Percentiles rank a stretch among this genome's conserved stretches.
Evolutionary conservation across 441 rosid genomes (phyloP).

Genomic region (Syzygium syzygioides): DNA sequence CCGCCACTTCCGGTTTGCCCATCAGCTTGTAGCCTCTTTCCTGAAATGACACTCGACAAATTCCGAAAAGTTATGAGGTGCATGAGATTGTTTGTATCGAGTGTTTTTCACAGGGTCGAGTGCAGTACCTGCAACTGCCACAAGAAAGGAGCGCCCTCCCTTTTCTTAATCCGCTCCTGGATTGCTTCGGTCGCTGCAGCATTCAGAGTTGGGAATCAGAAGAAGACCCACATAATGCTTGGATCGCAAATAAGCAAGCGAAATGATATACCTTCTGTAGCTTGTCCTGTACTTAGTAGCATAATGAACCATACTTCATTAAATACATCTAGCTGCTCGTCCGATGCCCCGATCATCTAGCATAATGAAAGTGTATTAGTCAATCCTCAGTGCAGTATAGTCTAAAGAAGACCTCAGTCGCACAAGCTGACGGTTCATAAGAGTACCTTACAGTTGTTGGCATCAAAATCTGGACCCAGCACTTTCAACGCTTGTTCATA

Average conservation of each 20-base stretch:
- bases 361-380: not conserved
- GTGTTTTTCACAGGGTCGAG: not conserved
- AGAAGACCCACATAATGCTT: not conserved
- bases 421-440: not conserved
- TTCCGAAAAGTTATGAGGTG: not conserved
- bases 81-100: not conserved
- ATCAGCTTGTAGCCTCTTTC: slow-evolving; percentile 47
- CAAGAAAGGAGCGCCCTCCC: slow-evolving; percentile 65
- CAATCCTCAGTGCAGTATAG: not conserved
- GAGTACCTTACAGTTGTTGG: slow-evolving; percentile 52
- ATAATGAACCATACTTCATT: slow-evolving; percentile 69
- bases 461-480: slow-evolving; percentile 66
- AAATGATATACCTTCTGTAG: slow-evolving; percentile 36
- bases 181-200: slow-evolving; percentile 28
- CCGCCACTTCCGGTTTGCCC: slow-evolving; percentile 38
- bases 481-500: slow-evolving; percentile 41
- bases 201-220: not conserved
- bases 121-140: slow-evolving; percentile 70
- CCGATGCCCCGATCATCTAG: slow-evolving; percentile 77
- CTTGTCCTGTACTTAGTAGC: slow-evolving; percentile 58
- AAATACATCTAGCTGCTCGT: slow-evolving; percentile 83
- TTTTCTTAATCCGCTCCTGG: slow-evolving; percentile 40
- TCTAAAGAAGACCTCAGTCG: not conserved
- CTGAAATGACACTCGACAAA: slow-evolving; percentile 24
- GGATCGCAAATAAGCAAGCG: not conserved